phyloP scores from a whole-genome alignment of 345 rosid species.

The Euphorbia peplus region DNA sequence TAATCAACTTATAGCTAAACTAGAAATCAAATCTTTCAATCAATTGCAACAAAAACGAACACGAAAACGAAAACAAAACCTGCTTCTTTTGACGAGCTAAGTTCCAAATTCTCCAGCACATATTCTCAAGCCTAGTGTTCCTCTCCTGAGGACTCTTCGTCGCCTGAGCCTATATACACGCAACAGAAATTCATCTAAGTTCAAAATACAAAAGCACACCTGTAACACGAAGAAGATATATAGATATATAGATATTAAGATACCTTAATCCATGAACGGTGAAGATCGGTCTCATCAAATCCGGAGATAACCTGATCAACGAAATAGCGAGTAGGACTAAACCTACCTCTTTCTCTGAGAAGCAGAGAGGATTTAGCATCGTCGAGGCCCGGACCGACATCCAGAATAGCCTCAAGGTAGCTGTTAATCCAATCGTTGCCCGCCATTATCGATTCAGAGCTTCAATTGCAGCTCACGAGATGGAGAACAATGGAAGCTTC shows the following conservation, averaged over 20 bases:
- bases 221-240: background rate
- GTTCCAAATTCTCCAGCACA: conserved; percentile 99
- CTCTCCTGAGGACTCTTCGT: conserved; percentile 98
- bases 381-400: conserved; percentile 84
- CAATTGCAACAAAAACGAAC: background rate
- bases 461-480: background rate
- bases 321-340: conserved; percentile 96
- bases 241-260: no score
- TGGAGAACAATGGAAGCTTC: no score
- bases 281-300: conserved; percentile 96
- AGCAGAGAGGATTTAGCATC: conserved; percentile 79
- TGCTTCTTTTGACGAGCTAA: conserved; percentile 98
- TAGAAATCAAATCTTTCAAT: background rate
- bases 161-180: conserved; percentile 66
- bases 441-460: conserved; percentile 46
- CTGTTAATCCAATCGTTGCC: conserved; percentile 99
- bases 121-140: conserved; percentile 95
- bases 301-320: conserved; percentile 97
- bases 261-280: conserved; percentile 82
- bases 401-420: conserved; percentile 96
- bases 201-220: background rate
- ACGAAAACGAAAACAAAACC: conserved; percentile 36
- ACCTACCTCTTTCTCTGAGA: conserved; percentile 87
- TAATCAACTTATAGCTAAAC: background rate
- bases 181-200: background rate